These are phyloP conservation scores for Sporothrix luriei DNA, from an alignment of 2,329 filamentous ascomycete species.

Conservation along the genomic window DNA sequence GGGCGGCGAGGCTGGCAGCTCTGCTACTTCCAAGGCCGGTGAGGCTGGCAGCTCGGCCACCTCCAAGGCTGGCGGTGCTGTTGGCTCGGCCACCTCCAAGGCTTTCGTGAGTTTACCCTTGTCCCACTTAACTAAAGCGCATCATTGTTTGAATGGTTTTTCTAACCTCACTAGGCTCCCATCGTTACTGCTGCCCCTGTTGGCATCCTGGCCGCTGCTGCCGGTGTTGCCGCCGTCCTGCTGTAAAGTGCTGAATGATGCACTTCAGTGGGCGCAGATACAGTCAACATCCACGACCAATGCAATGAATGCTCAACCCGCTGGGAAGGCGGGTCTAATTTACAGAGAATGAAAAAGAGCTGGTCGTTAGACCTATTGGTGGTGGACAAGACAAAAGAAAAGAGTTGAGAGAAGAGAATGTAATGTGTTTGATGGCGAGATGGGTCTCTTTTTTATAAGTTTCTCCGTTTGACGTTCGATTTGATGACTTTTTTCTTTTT, in stretches of 20 bases:
- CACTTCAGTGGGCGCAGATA: background rate
- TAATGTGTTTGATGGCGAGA: conserved; percentile 23
- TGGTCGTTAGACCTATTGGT: conserved; percentile 1
- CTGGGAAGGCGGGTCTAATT: background rate
- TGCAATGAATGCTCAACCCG: conserved; percentile 1
- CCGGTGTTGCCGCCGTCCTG: conserved; percentile 53
- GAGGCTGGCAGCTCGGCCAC: conserved; percentile 33
- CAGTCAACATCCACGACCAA: background rate
- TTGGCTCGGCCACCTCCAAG: background rate
- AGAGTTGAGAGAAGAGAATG: background rate
- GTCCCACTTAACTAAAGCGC: background rate
- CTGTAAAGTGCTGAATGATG: conserved; percentile 45
- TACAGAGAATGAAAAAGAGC: background rate
- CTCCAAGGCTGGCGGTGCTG: background rate
- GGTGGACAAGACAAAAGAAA: conserved; percentile 7
- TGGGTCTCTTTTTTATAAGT: background rate
- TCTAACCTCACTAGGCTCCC: conserved; percentile 39
- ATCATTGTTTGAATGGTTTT: background rate
- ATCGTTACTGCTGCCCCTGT: conserved; percentile 51
- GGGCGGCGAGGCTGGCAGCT: background rate
- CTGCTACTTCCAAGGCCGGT: conserved; percentile 21
- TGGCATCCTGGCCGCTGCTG: conserved; percentile 54
- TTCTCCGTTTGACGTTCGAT: background rate
- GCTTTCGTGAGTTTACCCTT: conserved; percentile 38
- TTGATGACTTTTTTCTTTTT: conserved; percentile 18